Conservation (phyloP, 306 rosid species). For the Fragaria ananassa region DNA sequence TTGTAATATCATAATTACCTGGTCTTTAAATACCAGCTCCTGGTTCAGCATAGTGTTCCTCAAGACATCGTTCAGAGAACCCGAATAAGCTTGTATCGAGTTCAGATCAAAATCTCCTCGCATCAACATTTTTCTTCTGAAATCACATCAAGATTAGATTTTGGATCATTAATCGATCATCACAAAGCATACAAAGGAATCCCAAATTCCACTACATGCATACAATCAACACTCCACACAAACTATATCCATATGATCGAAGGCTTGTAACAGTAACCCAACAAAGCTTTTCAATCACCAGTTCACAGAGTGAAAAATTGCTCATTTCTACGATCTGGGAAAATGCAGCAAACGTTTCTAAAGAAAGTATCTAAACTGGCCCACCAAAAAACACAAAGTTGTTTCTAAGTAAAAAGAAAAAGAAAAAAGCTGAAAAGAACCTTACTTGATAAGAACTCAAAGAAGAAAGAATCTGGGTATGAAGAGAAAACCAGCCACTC, state of each 20-base stretch:
- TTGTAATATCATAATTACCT: conserved; percentile 37
- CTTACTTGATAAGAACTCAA: conserved; percentile 1
- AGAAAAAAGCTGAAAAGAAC: neutral
- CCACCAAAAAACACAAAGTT: neutral
- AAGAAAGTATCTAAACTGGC: neutral
- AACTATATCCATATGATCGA: neutral
- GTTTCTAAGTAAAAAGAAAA: neutral
- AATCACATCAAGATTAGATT: conserved; percentile 15
- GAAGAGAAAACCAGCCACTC: neutral
- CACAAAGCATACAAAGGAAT: neutral
- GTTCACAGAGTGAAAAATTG: neutral
- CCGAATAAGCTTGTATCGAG: conserved; percentile 25
- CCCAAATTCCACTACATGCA: conserved; percentile 5
- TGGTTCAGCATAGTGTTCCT: conserved; percentile 55
- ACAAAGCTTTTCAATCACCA: neutral
- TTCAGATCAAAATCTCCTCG: conserved; percentile 41
- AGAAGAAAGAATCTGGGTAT: neutral
- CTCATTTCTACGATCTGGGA: neutral
- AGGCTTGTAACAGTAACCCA: neutral
- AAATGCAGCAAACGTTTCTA: neutral
- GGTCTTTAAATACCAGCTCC: conserved; percentile 48
- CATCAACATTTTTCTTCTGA: conserved; percentile 33
- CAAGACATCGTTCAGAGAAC: conserved; percentile 36
- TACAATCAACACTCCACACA: neutral
- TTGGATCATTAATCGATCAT: conserved; percentile 6